Percentiles rank a stretch among this genome's conserved stretches.
Conservation (phyloP, 352 stramenopile genomes). For the Phytophthora nicotianae region DNA sequence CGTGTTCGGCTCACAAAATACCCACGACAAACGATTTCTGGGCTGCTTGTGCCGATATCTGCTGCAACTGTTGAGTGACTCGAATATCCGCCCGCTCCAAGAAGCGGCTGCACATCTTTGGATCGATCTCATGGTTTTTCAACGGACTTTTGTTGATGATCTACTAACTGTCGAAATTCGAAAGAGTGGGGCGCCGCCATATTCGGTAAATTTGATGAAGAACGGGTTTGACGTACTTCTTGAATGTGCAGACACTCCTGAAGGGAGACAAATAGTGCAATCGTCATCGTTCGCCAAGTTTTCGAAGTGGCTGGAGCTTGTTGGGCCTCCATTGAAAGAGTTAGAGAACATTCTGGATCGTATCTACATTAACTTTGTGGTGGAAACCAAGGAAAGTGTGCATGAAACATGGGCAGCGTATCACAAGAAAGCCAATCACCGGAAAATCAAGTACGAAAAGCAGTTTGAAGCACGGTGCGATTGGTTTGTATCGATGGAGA, state of each 20-base stretch:
- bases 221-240: constrained; percentile 74
- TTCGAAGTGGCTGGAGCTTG: constrained; percentile 66
- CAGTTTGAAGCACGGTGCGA: constrained; percentile 45
- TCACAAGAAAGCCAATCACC: constrained; percentile 46
- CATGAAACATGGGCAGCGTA: constrained; percentile 53
- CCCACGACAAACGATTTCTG: constrained; percentile 66
- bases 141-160: constrained; percentile 52
- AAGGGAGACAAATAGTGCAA: constrained; percentile 16
- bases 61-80: constrained; percentile 53
- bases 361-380: constrained; percentile 57
- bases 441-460: constrained; percentile 48
- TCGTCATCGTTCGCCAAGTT: constrained; percentile 49
- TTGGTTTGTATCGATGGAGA: constrained; percentile 50
- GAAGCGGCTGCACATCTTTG: constrained; percentile 60
- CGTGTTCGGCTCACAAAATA: constrained; percentile 56
- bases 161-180: constrained; percentile 73
- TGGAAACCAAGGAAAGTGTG: constrained; percentile 61
- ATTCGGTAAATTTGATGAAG: constrained; percentile 83
- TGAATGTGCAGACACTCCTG: constrained; percentile 28
- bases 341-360: constrained; percentile 67
- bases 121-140: constrained; percentile 75
- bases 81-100: constrained; percentile 42
- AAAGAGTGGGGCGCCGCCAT: constrained; percentile 47
- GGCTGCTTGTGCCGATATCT: constrained; percentile 68
- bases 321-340: constrained; percentile 71